Evolutionary conservation across 2,329 filamentous ascomycete genomes (phyloP).

Genomic region (Aureobasidium sp.): DNA sequence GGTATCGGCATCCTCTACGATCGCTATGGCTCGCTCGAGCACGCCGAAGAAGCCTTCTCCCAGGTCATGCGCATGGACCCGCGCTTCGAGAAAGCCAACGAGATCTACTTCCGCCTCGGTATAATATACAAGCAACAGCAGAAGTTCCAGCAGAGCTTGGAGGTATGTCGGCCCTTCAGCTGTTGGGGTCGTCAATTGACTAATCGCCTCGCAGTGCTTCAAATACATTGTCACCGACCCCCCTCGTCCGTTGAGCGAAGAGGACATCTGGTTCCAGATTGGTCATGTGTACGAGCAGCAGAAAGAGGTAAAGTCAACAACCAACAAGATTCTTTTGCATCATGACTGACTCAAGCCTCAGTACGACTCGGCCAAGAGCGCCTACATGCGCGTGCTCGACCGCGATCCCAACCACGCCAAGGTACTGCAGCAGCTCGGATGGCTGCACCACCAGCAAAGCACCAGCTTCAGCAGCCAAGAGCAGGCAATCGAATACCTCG

Average conservation of each 20-base stretch:
- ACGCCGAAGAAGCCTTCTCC: conserved; percentile 95
- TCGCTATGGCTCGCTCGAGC: conserved; percentile 89
- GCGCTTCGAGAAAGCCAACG: conserved; percentile 95
- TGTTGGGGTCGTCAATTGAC: conserved; percentile 12
- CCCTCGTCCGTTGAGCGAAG: conserved; percentile 83
- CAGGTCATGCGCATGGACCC: conserved; percentile 99
- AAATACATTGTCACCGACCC: conserved; percentile 95
- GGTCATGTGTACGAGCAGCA: conserved; percentile 98
- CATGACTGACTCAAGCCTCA: conserved; percentile 33
- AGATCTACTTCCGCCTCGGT: conserved; percentile 97
- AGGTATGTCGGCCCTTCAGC: conserved; percentile 46
- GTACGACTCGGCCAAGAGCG: conserved; percentile 88
- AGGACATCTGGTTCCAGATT: conserved; percentile 99
- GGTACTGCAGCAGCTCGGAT: conserved; percentile 93
- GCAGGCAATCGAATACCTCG: conserved; percentile 90
- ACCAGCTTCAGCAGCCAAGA: conserved; percentile 87
- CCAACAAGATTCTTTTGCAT: not conserved
- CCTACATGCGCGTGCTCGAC: conserved; percentile 87
- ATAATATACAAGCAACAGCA: conserved; percentile 99
- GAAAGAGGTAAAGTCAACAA: conserved; percentile 68
- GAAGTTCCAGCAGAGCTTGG: conserved; percentile 84
- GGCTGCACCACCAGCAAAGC: conserved; percentile 95
- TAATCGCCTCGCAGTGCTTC: conserved; percentile 62
- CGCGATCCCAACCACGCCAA: conserved; percentile 95
- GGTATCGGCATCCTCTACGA: conserved; percentile 97